Conservation (phyloP, 371 early-diverging fungal species). For the Mucor indicus region DNA sequence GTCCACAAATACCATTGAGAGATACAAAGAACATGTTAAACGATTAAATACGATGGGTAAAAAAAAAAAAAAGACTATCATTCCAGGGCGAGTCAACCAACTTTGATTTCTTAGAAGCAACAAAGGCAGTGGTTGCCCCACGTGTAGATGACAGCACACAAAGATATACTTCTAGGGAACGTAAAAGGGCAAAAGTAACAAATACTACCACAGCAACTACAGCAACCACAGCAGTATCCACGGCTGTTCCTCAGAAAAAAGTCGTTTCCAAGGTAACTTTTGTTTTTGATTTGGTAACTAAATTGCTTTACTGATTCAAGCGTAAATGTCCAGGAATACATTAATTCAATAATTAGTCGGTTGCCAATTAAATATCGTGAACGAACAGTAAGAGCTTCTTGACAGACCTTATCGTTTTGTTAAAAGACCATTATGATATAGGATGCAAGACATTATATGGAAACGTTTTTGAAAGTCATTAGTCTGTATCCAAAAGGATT, state of each 20-base stretch:
- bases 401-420: not conserved
- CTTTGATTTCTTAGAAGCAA: not conserved
- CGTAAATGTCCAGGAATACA: too few species aligned
- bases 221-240: not conserved
- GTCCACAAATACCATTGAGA: constrained; percentile 6
- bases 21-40: constrained; percentile 18
- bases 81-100: not conserved
- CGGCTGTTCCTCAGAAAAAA: not conserved
- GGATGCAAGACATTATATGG: constrained; percentile 3
- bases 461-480: not conserved
- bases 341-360: too few species aligned
- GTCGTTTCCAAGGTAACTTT: not conserved
- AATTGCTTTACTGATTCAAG: too few species aligned
- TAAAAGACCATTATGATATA: not conserved
- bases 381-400: constrained; percentile 19
- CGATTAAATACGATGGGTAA: constrained; percentile 7
- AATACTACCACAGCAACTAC: not conserved
- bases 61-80: too few species aligned
- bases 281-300: not conserved
- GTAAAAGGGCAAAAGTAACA: not conserved
- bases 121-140: not conserved
- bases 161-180: too few species aligned
- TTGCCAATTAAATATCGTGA: constrained; percentile 11
- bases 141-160: not conserved
- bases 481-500: constrained; percentile 4